Base-by-base conservation (phyloP, 371 early-diverging fungal genomes). In the Rhizopus sp. region DNA sequence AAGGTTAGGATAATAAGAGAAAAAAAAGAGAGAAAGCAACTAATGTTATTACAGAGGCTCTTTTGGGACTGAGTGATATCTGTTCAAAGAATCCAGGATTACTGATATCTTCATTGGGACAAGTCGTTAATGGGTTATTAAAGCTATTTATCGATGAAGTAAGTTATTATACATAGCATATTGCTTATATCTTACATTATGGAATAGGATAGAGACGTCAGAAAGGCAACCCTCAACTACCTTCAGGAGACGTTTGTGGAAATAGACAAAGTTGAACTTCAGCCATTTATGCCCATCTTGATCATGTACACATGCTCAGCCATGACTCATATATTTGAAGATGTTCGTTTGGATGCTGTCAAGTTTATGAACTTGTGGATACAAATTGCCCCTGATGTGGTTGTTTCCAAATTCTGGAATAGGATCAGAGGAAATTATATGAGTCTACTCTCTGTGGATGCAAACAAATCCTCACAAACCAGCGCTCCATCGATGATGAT, bases 291-390 rank as follows among this genome's bases (percentile, higher is more conserved):
- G 57, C 79, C 92, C 0, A 63, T 93, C 16, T 72, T 92, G 37
- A 74, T 92, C 49, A 88, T 91, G 8, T 93, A 89, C 60, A 85
- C 88, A 1, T 88, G 88, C 63, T 90, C 94, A 9, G 95, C 89
- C 48, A 91, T 94, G 89, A 92, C 94, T 5, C 95, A 94, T 67
- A 93, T 96, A 17, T 80, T 84, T 53, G 93, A 94, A 50, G 93
- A 91, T 68, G 84, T 96, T 37, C 77, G 94, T 7, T 66, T 82
- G 7, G 94, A 93, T 67, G 92, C 92, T 2, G 77, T 93, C 17
- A 78, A 85, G 63, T 80, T 93, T 53, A 75, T 93, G 76, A 85
- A 90, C 62, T 50, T 89, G 7, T 91, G 92, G 88, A 75, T 88
- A 5, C 81, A 84, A 0, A 62, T 86, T 2, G 84, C 82, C 17